phyloP scores from a whole-genome alignment of 1,284 basidiomycete species.

The Ceratobasidium sp. region DNA sequence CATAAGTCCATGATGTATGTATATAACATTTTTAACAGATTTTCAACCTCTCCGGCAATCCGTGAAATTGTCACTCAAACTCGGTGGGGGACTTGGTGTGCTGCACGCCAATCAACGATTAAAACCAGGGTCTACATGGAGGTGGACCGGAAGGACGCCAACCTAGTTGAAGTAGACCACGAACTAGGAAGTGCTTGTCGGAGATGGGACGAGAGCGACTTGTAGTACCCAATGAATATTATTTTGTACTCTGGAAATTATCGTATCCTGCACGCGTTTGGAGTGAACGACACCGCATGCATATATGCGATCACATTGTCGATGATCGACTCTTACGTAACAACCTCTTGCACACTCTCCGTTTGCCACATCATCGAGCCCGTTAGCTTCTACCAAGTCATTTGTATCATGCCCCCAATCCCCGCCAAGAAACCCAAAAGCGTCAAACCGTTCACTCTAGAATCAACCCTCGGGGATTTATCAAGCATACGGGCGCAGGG shows the following conservation, averaged over 20 bases:
- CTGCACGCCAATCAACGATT: slow-evolving; percentile 30
- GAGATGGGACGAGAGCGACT: slow-evolving; percentile 23
- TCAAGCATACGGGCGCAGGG: slow-evolving; percentile 11
- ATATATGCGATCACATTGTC: background rate
- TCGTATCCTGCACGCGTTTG: background rate
- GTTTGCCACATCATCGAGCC: slow-evolving; percentile 32
- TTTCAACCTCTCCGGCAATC: slow-evolving; percentile 26
- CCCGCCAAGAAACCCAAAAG: slow-evolving; percentile 21
- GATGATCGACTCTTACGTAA: slow-evolving; percentile 12
- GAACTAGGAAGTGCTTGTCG: slow-evolving; percentile 41
- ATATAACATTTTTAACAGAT: slow-evolving; percentile 6
- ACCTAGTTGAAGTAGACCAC: slow-evolving; percentile 44
- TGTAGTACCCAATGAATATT: background rate
- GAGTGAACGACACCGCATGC: background rate
- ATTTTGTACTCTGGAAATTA: background rate
- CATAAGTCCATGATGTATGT: background rate
- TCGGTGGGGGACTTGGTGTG: slow-evolving; percentile 31
- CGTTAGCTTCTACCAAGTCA: background rate
- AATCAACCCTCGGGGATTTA: slow-evolving; percentile 20
- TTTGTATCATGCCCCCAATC: slow-evolving; percentile 26
- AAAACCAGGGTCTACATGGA: slow-evolving; percentile 39
- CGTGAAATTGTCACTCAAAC: slow-evolving; percentile 36
- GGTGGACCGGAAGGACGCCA: slow-evolving; percentile 42
- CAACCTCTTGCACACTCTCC: background rate
- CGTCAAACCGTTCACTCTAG: slow-evolving; percentile 18